A percentile compares a stretch with the other conserved stretches of the same genome.
phyloP scores from a whole-genome alignment of 495 filamentous ascomycete genomes.

The Hypoxylon subgilvum region DNA sequence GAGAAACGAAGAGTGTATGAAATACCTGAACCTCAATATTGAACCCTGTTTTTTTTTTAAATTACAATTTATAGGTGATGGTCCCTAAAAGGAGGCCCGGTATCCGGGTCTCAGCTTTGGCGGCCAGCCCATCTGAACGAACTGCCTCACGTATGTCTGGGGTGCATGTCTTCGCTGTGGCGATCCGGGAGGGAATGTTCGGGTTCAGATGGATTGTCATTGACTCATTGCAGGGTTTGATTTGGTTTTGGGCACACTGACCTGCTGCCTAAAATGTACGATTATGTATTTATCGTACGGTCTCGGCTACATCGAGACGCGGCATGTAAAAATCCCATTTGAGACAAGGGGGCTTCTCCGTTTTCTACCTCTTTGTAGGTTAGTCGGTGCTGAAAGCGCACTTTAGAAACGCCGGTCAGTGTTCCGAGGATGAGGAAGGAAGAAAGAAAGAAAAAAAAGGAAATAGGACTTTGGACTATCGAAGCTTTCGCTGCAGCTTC shows the following conservation, averaged over 20 bases:
- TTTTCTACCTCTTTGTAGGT: too few relatives aligned
- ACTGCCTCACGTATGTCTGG: slow-evolving; percentile 14
- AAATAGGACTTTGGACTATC: too few relatives aligned
- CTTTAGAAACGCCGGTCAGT: neutral
- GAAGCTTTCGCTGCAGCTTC: slow-evolving; percentile 3
- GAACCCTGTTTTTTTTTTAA: slow-evolving; percentile 2
- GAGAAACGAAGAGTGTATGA: neutral
- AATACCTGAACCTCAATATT: slow-evolving; percentile 9
- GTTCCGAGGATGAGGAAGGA: neutral
- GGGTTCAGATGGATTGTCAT: neutral
- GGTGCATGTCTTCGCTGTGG: slow-evolving; percentile 11
- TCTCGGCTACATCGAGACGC: too few relatives aligned
- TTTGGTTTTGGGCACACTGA: neutral
- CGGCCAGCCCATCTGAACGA: slow-evolving; percentile 2
- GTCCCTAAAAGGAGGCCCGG: neutral
- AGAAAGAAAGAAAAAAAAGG: slow-evolving; percentile 2
- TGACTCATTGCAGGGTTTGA: too few relatives aligned
- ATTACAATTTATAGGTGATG: neutral
- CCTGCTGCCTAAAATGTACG: neutral
- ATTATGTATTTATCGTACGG: too few relatives aligned
- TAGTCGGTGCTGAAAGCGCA: too few relatives aligned
- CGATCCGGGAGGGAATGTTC: slow-evolving; percentile 6
- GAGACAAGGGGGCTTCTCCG: too few relatives aligned
- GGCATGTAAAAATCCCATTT: neutral
- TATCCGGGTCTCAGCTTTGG: slow-evolving; percentile 7